A percentile compares a stretch with the other conserved stretches of the same genome.
Conservation (phyloP, 2,329 filamentous ascomycete genomes). For the Neopestalotiopsis rosae region DNA sequence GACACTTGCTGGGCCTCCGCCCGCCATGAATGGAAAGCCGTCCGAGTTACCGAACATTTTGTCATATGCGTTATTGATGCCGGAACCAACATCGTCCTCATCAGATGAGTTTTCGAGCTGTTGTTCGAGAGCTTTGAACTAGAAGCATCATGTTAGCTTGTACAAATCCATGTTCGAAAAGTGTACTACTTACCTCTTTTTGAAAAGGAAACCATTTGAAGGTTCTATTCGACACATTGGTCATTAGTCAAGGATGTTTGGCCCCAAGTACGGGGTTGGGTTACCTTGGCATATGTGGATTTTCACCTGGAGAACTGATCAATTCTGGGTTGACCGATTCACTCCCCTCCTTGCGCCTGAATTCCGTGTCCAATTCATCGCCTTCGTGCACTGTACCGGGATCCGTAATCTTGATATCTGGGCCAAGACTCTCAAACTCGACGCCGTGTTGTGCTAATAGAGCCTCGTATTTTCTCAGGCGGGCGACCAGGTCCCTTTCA, state of each 20-base stretch:
- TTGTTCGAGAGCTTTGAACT: conserved; percentile 59
- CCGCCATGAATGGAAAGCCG: conserved; percentile 63
- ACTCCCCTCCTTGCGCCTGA: conserved; percentile 55
- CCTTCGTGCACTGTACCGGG: conserved; percentile 53
- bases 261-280: neutral
- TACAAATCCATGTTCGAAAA: neutral
- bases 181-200: conserved; percentile 49
- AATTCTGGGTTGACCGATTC: conserved; percentile 44
- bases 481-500: conserved; percentile 72
- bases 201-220: conserved; percentile 58
- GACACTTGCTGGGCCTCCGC: conserved; percentile 48
- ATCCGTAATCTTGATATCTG: conserved; percentile 49
- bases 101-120: conserved; percentile 60
- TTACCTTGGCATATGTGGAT: conserved; percentile 35
- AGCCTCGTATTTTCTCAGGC: conserved; percentile 71
- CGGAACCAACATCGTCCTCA: conserved; percentile 56
- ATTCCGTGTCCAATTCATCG: conserved; percentile 61
- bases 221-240: conserved; percentile 29
- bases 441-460: conserved; percentile 71
- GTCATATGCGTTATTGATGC: conserved; percentile 64
- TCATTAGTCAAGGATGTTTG: conserved; percentile 18
- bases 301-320: conserved; percentile 34
- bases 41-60: conserved; percentile 62
- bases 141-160: conserved; percentile 7
- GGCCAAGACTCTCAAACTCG: conserved; percentile 69